These are phyloP conservation scores for Acanthochlamys bracteata DNA, from an alignment of 106 monocot species.

Conservation along the genomic window DNA sequence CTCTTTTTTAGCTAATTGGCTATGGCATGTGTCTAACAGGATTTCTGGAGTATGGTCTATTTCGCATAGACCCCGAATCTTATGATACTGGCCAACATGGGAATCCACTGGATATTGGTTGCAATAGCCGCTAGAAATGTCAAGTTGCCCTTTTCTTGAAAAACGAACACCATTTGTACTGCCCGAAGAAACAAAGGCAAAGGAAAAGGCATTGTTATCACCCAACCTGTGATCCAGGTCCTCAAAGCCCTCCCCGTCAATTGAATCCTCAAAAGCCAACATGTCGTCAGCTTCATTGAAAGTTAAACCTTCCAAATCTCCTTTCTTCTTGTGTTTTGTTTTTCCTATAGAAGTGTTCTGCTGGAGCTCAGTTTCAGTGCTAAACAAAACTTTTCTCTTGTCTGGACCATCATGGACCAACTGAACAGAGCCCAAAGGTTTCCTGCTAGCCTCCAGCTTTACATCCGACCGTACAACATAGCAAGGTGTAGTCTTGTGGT, in stretches of 20 bases:
- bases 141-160: slow-evolving; percentile 14
- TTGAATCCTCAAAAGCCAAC: slow-evolving; percentile 29
- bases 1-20: slow-evolving; percentile 7
- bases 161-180: slow-evolving; percentile 6
- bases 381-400: slow-evolving; percentile 21
- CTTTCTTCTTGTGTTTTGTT: slow-evolving; percentile 26
- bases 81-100: slow-evolving; percentile 1
- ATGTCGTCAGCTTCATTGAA: slow-evolving; percentile 38
- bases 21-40: slow-evolving; percentile 16
- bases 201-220: slow-evolving; percentile 7
- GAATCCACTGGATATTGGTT: slow-evolving; percentile 16
- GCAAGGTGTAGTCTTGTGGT: slow-evolving; percentile 51
- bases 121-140: slow-evolving; percentile 4
- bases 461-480: slow-evolving; percentile 32
- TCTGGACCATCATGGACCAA: slow-evolving; percentile 29
- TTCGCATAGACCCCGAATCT: slow-evolving; percentile 16
- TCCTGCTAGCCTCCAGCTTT: slow-evolving; percentile 23
- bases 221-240: slow-evolving; percentile 5
- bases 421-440: slow-evolving; percentile 9
- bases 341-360: slow-evolving; percentile 6
- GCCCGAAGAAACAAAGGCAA: slow-evolving; percentile 7
- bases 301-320: slow-evolving; percentile 48
- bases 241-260: slow-evolving; percentile 14
- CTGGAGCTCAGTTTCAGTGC: slow-evolving; percentile 13
- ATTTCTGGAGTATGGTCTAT: slow-evolving; percentile 25